Evolutionary conservation across 2,329 filamentous ascomycete genomes (phyloP).

Genomic region (Colletotrichum sidae): DNA sequence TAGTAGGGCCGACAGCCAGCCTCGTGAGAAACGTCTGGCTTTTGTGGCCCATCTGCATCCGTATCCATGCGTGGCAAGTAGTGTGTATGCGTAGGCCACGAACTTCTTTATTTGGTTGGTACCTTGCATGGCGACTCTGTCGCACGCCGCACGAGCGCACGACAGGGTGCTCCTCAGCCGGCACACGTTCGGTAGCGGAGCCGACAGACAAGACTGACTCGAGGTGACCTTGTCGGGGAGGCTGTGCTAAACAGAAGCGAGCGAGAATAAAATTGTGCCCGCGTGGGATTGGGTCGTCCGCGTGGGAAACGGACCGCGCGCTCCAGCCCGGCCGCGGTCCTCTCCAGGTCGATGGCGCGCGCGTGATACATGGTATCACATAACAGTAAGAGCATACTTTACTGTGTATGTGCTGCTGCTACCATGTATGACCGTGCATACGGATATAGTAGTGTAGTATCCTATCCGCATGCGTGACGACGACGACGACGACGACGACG

Average conservation of each 20-base stretch:
- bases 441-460: background rate
- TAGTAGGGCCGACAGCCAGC: too few species aligned
- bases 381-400: slow-evolving; percentile 21
- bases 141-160: background rate
- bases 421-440: background rate
- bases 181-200: slow-evolving; percentile 16
- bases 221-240: slow-evolving; percentile 29
- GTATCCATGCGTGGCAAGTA: too few species aligned
- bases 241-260: slow-evolving; percentile 34
- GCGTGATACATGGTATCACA: too few species aligned
- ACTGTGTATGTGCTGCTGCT: background rate
- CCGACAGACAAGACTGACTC: slow-evolving; percentile 28
- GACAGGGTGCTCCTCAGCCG: slow-evolving; percentile 14
- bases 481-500: slow-evolving; percentile 25
- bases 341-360: too few species aligned
- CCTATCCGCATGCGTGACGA: slow-evolving; percentile 13
- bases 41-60: too few species aligned
- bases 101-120: background rate
- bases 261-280: slow-evolving; percentile 35
- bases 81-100: too few species aligned
- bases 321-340: slow-evolving; percentile 16
- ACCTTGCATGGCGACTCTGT: slow-evolving; percentile 15
- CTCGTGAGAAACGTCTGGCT: too few species aligned
- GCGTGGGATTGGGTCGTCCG: slow-evolving; percentile 20
- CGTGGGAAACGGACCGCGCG: slow-evolving; percentile 26